A percentile compares a stretch with the other conserved stretches of the same genome.
These are phyloP conservation scores for Saccharomyces hybrid DNA, from an alignment of 1,139 yeast species.

Conservation along the genomic window DNA sequence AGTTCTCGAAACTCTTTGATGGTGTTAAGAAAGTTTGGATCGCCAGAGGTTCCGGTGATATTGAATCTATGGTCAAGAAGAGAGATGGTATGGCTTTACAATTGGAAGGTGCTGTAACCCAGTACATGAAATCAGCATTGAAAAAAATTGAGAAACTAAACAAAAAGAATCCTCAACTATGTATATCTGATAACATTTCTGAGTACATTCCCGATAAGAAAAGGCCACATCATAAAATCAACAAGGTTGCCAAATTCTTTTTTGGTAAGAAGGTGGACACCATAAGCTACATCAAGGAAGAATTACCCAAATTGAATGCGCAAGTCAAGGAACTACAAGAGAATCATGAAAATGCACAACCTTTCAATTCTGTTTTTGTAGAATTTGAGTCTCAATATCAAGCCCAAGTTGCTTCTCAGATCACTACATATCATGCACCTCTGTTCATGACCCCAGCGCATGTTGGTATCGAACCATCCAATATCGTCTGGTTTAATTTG, in stretches of 20 bases:
- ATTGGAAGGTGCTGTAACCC: constrained; percentile 65
- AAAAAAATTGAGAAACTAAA: constrained; percentile 59
- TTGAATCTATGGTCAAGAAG: constrained; percentile 50
- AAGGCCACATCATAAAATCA: constrained; percentile 59
- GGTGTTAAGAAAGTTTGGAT: constrained; percentile 70
- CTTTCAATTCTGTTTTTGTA: constrained; percentile 65
- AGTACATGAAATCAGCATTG: constrained; percentile 48
- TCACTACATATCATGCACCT: constrained; percentile 59
- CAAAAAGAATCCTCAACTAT: constrained; percentile 31
- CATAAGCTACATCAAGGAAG: constrained; percentile 59
- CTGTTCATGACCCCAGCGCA: constrained; percentile 55
- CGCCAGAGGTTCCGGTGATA: constrained; percentile 56
- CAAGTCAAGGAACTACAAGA: constrained; percentile 59
- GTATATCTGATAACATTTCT: constrained; percentile 45
- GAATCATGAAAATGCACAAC: constrained; percentile 41
- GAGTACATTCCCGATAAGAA: constrained; percentile 71
- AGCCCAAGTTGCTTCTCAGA: constrained; percentile 82
- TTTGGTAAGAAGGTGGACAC: constrained; percentile 84
- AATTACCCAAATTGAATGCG: constrained; percentile 58
- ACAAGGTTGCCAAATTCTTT: constrained; percentile 39
- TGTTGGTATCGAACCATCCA: constrained; percentile 70
- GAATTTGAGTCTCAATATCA: constrained; percentile 83
- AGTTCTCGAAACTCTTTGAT: constrained; percentile 54
- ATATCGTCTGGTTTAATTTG: constrained; percentile 80
- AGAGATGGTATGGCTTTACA: constrained; percentile 56